Percentiles rank a stretch among this genome's conserved stretches.
Conservation (phyloP, 768 basidiomycete species). For the Lactarius deliciosus region DNA sequence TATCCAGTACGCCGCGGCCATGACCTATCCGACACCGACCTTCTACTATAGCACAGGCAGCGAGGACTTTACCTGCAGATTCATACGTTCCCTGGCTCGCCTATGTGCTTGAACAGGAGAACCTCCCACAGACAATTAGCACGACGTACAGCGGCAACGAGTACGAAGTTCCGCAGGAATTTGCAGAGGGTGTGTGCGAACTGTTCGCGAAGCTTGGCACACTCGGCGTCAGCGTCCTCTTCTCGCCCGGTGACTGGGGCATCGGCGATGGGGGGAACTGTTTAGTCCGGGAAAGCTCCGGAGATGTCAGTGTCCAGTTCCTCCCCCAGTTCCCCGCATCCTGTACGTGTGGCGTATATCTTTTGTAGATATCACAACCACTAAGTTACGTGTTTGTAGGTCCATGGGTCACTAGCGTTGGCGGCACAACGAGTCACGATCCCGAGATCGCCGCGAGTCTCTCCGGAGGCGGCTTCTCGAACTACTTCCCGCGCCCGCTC, state of each 20-base stretch:
- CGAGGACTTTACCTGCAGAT: neutral
- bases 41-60: too few relatives aligned
- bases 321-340: neutral
- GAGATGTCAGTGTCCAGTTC: neutral
- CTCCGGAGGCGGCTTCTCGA: neutral
- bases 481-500: too few relatives aligned
- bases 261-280: neutral
- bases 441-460: neutral
- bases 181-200: neutral
- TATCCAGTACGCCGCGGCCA: too few relatives aligned
- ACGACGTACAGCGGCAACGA: neutral
- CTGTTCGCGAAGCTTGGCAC: neutral
- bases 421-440: neutral
- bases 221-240: neutral
- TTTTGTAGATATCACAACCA: neutral
- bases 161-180: neutral
- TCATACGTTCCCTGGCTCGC: neutral
- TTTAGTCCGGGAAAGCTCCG: neutral
- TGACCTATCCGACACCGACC: too few relatives aligned
- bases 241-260: neutral
- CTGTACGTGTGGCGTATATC: neutral
- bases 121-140: neutral
- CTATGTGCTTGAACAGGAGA: neutral
- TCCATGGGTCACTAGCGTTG: neutral
- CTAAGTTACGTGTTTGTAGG: neutral